Base-by-base conservation (phyloP, 805 yeast genomes). In the Kuraishia piskuri region DNA sequence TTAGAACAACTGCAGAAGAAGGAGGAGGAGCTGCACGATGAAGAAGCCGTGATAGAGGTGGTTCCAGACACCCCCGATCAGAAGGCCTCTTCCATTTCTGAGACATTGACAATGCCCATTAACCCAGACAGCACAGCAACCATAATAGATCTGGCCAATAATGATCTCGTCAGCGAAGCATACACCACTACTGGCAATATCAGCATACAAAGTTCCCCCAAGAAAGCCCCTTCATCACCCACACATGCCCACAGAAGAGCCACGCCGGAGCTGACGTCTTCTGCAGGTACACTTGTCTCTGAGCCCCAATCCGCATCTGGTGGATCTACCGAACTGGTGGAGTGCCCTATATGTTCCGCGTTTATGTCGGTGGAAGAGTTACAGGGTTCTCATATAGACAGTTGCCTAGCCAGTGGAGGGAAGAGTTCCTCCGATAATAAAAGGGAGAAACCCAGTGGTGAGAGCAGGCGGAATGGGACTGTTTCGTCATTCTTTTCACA, bases 281-380 rank as follows among this genome's bases (percentile, higher is more conserved):
- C 40, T 31, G 31, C 31, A 25, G 31, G 31, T 7, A 25, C 54
- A 10, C 56, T 57, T 24, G 46, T 58, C 9, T 64, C 60, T 59
- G 58, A 46, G 53, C 49, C 37, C 52, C 46, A 44, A 60, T 57
- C 51, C 9, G 14, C 40, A 12, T 31, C 40, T 12, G 40, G 40
- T 31, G 52, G 51, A 22, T 23, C 53, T 1, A 67, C 56, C 20
- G 65, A 63, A 22, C 57, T 71, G 54, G 88, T 79, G 0, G 76
- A 70, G 50, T 88, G 96, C 62, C 96, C 96, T 0, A 73, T 88
- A 2, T 88, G 96, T 63, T 63, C 68, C 8, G 69, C 76, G 46
- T 65, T 65, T 24, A 79, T 83, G 80, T 75, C 85, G 1, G 71
- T 82, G 0, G 74, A 68, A 22, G 76, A 74, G 36, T 68, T 87